Base-by-base conservation (phyloP, 1,139 yeast species). In the Blastobotrys persicus region DNA sequence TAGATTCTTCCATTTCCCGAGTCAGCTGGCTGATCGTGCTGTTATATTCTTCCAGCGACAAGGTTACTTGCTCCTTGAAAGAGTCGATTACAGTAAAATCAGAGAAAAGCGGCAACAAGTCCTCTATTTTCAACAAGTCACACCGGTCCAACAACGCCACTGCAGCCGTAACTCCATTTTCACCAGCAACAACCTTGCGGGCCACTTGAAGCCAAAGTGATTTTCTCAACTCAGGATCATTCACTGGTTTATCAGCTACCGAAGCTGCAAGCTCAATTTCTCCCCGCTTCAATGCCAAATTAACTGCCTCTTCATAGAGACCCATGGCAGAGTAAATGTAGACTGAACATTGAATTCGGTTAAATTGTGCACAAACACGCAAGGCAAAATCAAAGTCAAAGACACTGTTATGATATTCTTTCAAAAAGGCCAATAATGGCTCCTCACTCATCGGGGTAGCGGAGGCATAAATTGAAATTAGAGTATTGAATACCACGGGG, bases 41-140 rank as follows among this genome's bases (percentile, higher is more conserved):
- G 48, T 89, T 88, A 62, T 88, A 85, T 38, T 75, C 76, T 60
- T 88, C 91, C 57, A 92, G 72, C 3, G 94, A 85, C 38, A 76
- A 72, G 28, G 92, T 88, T 34, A 94, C 80, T 59, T 89, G 96
- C 46, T 85, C 86, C 59, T 88, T 88, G 64, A 92, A 79, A 52
- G 86, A 82, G 58, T 88, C 95, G 46, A 92, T 83, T 44, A 86
- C 81, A 0, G 88, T 78, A 48, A 86, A 80, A 58, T 88, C 92
- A 0, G 97, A 96, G 59, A 91, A 84, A 31, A 88, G 69, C 1
- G 95, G 95, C 44, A 94, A 67, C 34, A 94, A 65, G 59, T 92
- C 98, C 58, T 88, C 91, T 46, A 92, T 81, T 2, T 83, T 77
- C 19, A 92, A 69, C n/a, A 76, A 55, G 18, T 78, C 81, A 52